Evolutionary conservation across 2,329 filamentous ascomycete genomes (phyloP).

Genomic region (Ophiostoma perfectum): DNA sequence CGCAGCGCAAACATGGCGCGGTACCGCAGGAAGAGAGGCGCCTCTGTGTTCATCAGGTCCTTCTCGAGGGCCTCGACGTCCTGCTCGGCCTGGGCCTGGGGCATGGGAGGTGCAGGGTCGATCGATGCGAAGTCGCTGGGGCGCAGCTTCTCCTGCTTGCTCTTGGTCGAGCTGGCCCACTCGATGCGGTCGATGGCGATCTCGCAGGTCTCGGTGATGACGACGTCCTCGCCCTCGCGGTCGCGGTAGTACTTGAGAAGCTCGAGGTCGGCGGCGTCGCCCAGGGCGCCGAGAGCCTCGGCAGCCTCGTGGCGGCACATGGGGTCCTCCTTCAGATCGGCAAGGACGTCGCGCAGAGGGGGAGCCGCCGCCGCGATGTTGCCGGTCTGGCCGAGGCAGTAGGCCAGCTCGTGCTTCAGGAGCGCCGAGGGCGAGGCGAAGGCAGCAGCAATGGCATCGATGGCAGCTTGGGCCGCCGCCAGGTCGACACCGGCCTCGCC

Average conservation of each 20-base stretch:
- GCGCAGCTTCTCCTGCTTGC: constrained; percentile 62
- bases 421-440: constrained; percentile 82
- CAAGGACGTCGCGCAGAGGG: constrained; percentile 66
- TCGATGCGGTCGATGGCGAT: constrained; percentile 90
- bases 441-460: constrained; percentile 79
- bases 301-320: constrained; percentile 98
- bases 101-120: constrained; percentile 86
- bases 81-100: constrained; percentile 49
- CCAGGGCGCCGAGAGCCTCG: constrained; percentile 86
- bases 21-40: constrained; percentile 86
- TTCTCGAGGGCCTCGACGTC: constrained; percentile 59
- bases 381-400: constrained; percentile 88
- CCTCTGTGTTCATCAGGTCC: constrained; percentile 69
- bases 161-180: constrained; percentile 75
- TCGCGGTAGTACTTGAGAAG: constrained; percentile 70
- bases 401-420: constrained; percentile 93
- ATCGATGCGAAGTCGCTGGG: constrained; percentile 87
- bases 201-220: constrained; percentile 92
- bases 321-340: constrained; percentile 74
- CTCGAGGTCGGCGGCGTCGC: constrained; percentile 65
- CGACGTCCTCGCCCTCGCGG: constrained; percentile 66
- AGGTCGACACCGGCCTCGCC: constrained; percentile 27
- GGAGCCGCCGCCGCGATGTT: constrained; percentile 64
- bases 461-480: constrained; percentile 49
- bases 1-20: constrained; percentile 96